Percentiles rank a stretch among this genome's conserved stretches.
phyloP scores from a whole-genome alignment of 1,284 basidiomycete species.

The Ustilago shanxiensis region DNA sequence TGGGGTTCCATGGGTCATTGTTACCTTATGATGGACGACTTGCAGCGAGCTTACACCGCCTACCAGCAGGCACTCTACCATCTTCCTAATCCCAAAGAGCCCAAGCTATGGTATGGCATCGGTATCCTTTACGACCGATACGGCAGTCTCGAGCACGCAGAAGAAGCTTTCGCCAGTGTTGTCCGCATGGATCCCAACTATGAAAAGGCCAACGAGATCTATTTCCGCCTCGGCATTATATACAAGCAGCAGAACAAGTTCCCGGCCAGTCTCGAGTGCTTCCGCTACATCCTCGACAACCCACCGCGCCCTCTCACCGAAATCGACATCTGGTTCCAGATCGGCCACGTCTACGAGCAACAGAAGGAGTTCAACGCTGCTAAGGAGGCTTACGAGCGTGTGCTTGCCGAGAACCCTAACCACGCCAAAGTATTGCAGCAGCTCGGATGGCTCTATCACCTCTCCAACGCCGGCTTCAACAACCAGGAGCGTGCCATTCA shows the following conservation, averaged over 20 bases:
- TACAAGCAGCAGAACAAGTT: conserved; percentile 96
- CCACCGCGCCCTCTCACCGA: conserved; percentile 95
- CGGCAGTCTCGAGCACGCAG: conserved; percentile 96
- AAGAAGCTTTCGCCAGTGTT: conserved; percentile 97
- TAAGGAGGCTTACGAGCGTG: conserved; percentile 96
- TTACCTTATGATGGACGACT: conserved; percentile 98
- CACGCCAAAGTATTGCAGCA: conserved; percentile 98
- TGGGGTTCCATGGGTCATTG: conserved; percentile 80
- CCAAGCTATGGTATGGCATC: conserved; percentile 99
- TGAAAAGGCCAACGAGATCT: conserved; percentile 98
- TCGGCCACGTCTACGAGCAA: conserved; percentile 97
- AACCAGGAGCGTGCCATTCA: conserved; percentile 94
- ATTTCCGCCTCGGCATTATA: conserved; percentile 97
- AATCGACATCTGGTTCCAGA: conserved; percentile 99
- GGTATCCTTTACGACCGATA: conserved; percentile 99
- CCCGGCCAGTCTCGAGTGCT: conserved; percentile 74
- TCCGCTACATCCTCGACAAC: conserved; percentile 94
- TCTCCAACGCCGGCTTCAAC: conserved; percentile 91
- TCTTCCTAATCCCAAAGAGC: conserved; percentile 96
- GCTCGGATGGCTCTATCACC: conserved; percentile 96
- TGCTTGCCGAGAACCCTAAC: conserved; percentile 89
- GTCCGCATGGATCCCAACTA: conserved; percentile 98
- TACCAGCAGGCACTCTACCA: conserved; percentile 98
- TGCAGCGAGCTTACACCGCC: conserved; percentile 97
- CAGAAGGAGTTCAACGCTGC: conserved; percentile 92